These are phyloP conservation scores for Trichocladium antarcticum DNA, from an alignment of 495 filamentous ascomycete species.

Conservation along the genomic window DNA sequence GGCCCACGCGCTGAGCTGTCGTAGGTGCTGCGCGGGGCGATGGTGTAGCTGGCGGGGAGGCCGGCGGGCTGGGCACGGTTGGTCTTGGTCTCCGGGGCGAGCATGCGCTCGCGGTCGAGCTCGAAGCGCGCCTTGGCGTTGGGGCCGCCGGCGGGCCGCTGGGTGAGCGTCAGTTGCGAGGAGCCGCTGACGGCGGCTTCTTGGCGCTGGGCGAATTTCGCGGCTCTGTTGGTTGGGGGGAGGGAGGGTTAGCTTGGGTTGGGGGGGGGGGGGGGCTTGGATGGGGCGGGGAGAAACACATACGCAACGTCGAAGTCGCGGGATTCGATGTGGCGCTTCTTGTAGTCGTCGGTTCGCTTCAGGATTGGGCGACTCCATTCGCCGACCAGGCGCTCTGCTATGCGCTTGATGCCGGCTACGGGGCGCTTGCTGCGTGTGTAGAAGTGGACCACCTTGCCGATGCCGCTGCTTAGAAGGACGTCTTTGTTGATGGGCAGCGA, in stretches of 20 bases:
- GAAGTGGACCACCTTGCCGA: slow-evolving; percentile 91
- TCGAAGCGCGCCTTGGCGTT: slow-evolving; percentile 37
- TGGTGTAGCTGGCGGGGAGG: slow-evolving; percentile 64
- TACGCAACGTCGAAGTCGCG: slow-evolving; percentile 45
- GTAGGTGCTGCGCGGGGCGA: slow-evolving; percentile 58
- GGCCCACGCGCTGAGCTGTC: slow-evolving; percentile 26
- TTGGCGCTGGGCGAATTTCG: slow-evolving; percentile 39
- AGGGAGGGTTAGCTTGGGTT: slow-evolving; percentile 1
- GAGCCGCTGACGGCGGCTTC: slow-evolving; percentile 26
- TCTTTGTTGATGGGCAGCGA: slow-evolving; percentile 84
- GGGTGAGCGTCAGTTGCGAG: slow-evolving; percentile 37
- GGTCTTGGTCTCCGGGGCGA: slow-evolving; percentile 55
- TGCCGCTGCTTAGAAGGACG: slow-evolving; percentile 73
- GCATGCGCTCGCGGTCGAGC: slow-evolving; percentile 54
- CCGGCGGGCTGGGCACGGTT: slow-evolving; percentile 65
- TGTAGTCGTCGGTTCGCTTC: slow-evolving; percentile 84
- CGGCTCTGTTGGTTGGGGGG: slow-evolving; percentile 33
- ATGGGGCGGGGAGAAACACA: slow-evolving; percentile 14
- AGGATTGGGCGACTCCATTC: slow-evolving; percentile 97
- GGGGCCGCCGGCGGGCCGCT: slow-evolving; percentile 29
- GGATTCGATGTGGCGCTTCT: slow-evolving; percentile 56
- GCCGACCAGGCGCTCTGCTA: slow-evolving; percentile 75
- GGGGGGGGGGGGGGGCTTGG: slow-evolving; percentile 23
- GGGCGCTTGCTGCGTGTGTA: slow-evolving; percentile 91
- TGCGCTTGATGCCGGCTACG: slow-evolving; percentile 77